Base-by-base conservation (phyloP, 306 rosid genomes). In the Begonia masoniana region DNA sequence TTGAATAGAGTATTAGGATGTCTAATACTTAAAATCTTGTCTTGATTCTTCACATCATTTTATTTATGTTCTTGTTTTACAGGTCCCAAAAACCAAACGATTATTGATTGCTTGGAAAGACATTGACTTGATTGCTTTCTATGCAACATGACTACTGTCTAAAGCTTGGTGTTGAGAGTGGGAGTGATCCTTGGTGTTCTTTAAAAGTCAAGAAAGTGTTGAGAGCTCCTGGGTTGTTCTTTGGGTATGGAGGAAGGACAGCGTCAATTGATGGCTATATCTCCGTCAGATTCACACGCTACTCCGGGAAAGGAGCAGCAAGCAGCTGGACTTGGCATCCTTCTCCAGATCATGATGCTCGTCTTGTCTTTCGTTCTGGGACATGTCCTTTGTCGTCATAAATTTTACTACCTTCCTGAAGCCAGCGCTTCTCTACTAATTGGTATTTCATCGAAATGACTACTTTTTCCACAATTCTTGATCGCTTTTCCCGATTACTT, bases 301-400 rank as follows among this genome's bases (percentile, higher is more conserved):
- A 67, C 67, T 48, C 86, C 96, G 50, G 96, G 92, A 42, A 81
- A 86, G 76, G 99, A 86, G 41, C 99, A 91, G 62, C 99, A 91
- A 67, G 99, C 99, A 21, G 99, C 99, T 64, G 99, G 99, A 26
- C 92, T 91, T 35, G 99, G 99, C 67, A 86, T 91, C 57, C 99
- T 91, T 55, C 96, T 91, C 19, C 99, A 91, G 88, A 91, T 91
- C 84, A 91, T 91, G 99, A 91, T 91, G 99, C 74, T 91, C 19
- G 99, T 91, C 15, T 60, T 91, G 56, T 86, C 99, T 45, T 91
- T 91, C 78, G 96, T 91, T 57, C 87, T 91, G 12, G 99, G 99
- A 24, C 99, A 91, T 55, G 94, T 91, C 51, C 99, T 91, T 43
- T 96, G 99, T 53, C 99, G 96, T 47, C 88, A 86, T 64, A 87